Evolutionary conservation across 805 yeast species (phyloP), one percentile per base, ranked within the genome.

Genomic region (Debaryomyces castellii): DNA sequence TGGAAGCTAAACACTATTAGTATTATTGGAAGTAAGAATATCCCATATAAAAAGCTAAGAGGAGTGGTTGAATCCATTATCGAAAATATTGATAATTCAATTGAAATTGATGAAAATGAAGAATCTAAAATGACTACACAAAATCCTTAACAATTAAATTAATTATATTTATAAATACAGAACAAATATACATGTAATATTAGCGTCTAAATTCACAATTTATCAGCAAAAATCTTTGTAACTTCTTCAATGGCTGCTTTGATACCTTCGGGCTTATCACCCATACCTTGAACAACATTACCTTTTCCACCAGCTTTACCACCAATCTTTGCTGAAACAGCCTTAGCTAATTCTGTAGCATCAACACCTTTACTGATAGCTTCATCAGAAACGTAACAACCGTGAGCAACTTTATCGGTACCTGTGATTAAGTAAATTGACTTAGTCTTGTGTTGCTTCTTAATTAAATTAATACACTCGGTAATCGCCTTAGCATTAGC

Each of bases 301-400:
- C 97, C 98, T 71, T 89, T 94, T 67, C 99, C 99, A 72, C 99
- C 99, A 47, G 96, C 95, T 67, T 87, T 89, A 68, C 99, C 99
- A 53, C 99, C 99, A 56, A 94, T 82, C 57, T 76, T 73, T 30
- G 73, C 69, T 38, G 91, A 74, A 37, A 87, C 98, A 46, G 78
- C 71, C 43, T 76, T 68, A 25, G 95, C 95, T 54, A 90, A 77
- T 23, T 81, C 90, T 47, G 84, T 77, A 43, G 95, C 91, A 52
- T 85, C 78, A 17, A 89, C 75, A 54, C 90, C 90, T 62, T 82
- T 78, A 39, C 74, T 74, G 52, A 85, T 70, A 33, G 90, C 87
- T 35, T 68, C 82, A 51, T 87, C 83, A 1, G 92, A 81, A 41
- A 94, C 76, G 70, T 83, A 94, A 64, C 96, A 90, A 53, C 97